Conservation (phyloP, 805 yeast species). For the Candida adriatica region DNA sequence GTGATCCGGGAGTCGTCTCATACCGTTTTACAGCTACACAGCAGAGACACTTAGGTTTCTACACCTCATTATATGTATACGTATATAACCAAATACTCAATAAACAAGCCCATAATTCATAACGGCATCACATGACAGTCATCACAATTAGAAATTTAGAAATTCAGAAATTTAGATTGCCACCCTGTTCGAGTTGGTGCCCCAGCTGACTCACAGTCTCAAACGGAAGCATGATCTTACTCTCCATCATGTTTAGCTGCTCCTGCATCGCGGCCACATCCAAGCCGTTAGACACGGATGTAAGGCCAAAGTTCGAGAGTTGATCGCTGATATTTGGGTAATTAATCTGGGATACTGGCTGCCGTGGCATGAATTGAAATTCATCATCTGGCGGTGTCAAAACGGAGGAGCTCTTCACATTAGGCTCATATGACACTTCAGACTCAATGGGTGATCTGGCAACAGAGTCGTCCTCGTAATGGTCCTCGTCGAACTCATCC, state of each 20-base stretch:
- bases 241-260: constrained; percentile 7
- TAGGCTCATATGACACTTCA: background rate
- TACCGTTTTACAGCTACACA: no score
- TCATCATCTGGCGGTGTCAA: constrained; percentile 12
- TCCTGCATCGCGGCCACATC: constrained; percentile 1
- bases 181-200: constrained; percentile 1
- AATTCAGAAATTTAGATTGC: background rate
- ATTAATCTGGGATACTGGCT: constrained; percentile 30
- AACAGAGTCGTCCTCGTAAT: constrained; percentile 4
- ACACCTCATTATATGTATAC: no score
- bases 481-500: constrained; percentile 1
- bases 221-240: constrained; percentile 6
- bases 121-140: background rate
- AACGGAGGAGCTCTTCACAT: background rate
- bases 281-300: background rate
- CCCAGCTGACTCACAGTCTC: constrained; percentile 3
- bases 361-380: constrained; percentile 9
- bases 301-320: background rate
- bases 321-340: background rate
- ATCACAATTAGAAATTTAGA: background rate
- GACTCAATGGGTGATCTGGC: constrained; percentile 3
- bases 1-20: no score
- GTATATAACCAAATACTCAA: no score
- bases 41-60: no score
- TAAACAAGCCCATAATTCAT: background rate